phyloP scores from a whole-genome alignment of 441 rosid genomes.

The Francoa sonchifolia region DNA sequence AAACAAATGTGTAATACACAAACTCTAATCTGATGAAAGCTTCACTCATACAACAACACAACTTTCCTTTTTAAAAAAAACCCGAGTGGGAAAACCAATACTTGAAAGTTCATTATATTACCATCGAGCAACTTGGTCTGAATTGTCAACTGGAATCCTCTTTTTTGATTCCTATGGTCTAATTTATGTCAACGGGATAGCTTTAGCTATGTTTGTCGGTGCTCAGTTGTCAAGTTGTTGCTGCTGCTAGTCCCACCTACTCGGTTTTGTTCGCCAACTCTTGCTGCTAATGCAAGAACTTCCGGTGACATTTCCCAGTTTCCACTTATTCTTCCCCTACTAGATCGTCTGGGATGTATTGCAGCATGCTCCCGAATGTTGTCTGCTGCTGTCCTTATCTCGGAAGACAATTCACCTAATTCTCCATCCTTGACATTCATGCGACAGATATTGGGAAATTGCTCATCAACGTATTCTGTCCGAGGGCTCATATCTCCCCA shows the following conservation, averaged over 20 bases:
- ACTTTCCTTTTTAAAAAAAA: too few relatives aligned
- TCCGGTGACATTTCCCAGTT: slow-evolving; percentile 98
- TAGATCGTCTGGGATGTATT: slow-evolving; percentile 70
- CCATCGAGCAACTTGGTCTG: too few relatives aligned
- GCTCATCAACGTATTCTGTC: slow-evolving; percentile 45
- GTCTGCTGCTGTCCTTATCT: slow-evolving; percentile 51
- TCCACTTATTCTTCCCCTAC: slow-evolving; percentile 96
- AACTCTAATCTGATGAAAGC: too few relatives aligned
- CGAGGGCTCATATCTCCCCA: slow-evolving; percentile 63
- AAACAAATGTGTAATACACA: too few relatives aligned
- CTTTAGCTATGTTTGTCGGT: slow-evolving; percentile 23
- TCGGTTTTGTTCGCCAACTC: slow-evolving; percentile 68
- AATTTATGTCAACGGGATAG: slow-evolving; percentile 3
- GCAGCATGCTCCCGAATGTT: slow-evolving; percentile 52
- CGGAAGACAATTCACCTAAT: slow-evolving; percentile 56
- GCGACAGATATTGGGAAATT: slow-evolving; percentile 40
- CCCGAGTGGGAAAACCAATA: too few relatives aligned
- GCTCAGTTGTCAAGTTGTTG: slow-evolving; percentile 42
- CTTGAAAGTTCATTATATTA: slow-evolving; percentile 8
- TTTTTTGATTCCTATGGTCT: slow-evolving; percentile 4
- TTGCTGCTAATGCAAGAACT: slow-evolving; percentile 77
- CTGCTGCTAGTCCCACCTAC: slow-evolving; percentile 40
- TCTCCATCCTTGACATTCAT: slow-evolving; percentile 64
- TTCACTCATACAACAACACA: too few relatives aligned
- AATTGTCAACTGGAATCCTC: background rate